These are phyloP conservation scores for Xylaria castorea DNA, from an alignment of 495 filamentous ascomycete genomes.

Conservation along the genomic window DNA sequence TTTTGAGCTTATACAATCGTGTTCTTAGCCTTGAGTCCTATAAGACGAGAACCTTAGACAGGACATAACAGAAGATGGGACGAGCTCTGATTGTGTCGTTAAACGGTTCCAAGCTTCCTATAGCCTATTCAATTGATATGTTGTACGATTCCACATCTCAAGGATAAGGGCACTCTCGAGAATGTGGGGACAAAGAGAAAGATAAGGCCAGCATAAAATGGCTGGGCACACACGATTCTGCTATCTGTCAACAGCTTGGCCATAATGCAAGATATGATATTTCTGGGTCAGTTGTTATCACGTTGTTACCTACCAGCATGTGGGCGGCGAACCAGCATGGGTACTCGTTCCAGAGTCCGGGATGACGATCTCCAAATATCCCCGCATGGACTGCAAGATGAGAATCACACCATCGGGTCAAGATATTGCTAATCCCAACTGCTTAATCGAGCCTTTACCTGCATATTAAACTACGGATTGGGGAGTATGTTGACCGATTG, in stretches of 20 bases:
- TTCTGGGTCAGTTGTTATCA: background rate
- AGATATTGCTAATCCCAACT: constrained; percentile 10
- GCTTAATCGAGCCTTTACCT: background rate
- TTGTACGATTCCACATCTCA: background rate
- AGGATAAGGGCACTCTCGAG: background rate
- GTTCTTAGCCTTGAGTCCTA: background rate
- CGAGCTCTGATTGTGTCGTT: background rate
- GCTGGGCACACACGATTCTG: background rate
- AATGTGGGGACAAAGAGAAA: background rate
- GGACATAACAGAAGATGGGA: background rate
- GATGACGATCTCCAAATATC: constrained; percentile 12
- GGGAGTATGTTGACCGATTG: background rate
- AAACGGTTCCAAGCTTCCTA: background rate
- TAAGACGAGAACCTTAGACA: background rate
- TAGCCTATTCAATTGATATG: background rate
- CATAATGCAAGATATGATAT: background rate
- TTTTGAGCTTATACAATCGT: background rate
- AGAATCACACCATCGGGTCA: constrained; percentile 20
- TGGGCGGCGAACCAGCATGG: constrained; percentile 9
- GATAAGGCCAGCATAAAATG: background rate
- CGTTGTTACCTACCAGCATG: background rate
- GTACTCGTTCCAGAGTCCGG: background rate
- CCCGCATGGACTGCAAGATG: constrained; percentile 12
- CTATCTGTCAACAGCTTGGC: background rate
- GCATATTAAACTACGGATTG: background rate